A percentile compares a stretch with the other conserved stretches of the same genome.
Conservation (phyloP, 78 protist genomes). For the Cavenderia fasciculata region DNA sequence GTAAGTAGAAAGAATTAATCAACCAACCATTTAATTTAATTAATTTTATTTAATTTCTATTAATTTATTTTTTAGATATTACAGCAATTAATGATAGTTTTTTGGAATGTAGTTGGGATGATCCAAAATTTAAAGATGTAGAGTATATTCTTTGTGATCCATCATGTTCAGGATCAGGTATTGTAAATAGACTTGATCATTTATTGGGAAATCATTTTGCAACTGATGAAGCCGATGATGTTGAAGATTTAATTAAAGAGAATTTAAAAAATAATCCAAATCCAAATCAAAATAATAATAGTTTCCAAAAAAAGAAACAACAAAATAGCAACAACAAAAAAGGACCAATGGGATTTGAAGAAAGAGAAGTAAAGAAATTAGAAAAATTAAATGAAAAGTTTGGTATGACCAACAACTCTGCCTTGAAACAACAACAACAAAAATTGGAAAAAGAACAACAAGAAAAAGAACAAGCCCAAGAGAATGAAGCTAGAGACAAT, state of each 20-base stretch:
- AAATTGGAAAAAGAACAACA: neutral
- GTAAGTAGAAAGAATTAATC: neutral
- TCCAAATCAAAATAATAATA: neutral
- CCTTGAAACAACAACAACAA: too few relatives aligned
- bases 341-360: too few relatives aligned
- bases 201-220: slow-evolving; percentile 16
- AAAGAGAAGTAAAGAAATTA: slow-evolving; percentile 15
- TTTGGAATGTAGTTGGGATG: slow-evolving; percentile 46
- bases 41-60: neutral
- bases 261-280: too few relatives aligned
- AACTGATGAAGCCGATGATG: slow-evolving; percentile 52
- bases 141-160: slow-evolving; percentile 78
- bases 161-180: slow-evolving; percentile 82
- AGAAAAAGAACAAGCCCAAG: slow-evolving; percentile 12
- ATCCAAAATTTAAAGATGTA: slow-evolving; percentile 71
- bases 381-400: too few relatives aligned
- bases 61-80: slow-evolving; percentile 41
- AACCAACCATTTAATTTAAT: neutral
- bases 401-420: too few relatives aligned
- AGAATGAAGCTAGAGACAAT: neutral
- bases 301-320: neutral
- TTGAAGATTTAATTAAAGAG: slow-evolving; percentile 15
- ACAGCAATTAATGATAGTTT: slow-evolving; percentile 70
- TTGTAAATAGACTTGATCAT: slow-evolving; percentile 78
- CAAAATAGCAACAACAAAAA: neutral